Evolutionary conservation across 345 rosid species (phyloP).

Genomic region (Toxicodendron radicans): DNA sequence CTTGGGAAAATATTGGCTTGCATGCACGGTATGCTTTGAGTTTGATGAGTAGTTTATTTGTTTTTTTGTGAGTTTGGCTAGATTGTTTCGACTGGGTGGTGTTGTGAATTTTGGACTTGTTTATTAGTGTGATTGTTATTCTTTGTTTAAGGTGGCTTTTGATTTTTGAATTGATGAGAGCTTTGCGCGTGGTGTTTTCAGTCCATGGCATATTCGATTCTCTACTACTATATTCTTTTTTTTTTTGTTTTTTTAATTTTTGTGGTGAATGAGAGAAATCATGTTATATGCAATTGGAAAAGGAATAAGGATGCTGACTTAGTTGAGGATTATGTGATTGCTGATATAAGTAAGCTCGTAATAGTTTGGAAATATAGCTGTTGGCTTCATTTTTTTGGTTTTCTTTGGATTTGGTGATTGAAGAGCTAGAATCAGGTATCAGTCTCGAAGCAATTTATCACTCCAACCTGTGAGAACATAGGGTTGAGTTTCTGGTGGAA

Average conservation of each 20-base stretch:
- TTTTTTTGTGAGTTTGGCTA: not conserved
- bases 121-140: not conserved
- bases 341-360: not conserved
- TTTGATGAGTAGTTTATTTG: not conserved
- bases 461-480: not conserved
- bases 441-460: not conserved
- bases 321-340: not conserved
- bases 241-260: no score
- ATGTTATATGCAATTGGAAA: not conserved
- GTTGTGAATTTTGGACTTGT: not conserved
- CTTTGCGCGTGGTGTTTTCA: no score
- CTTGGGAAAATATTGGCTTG: constrained; percentile 76
- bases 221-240: no score
- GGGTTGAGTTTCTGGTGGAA: not conserved
- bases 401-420: not conserved
- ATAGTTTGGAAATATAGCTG: not conserved
- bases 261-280: no score
- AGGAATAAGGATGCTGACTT: not conserved
- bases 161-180: not conserved
- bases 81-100: not conserved
- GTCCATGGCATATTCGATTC: no score
- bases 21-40: constrained; percentile 57
- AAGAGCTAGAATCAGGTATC: not conserved
- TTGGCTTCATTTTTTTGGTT: not conserved
- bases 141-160: not conserved